These are phyloP conservation scores for Leccinum cinnamomeum DNA, from an alignment of 1,284 basidiomycete genomes.

Conservation along the genomic window DNA sequence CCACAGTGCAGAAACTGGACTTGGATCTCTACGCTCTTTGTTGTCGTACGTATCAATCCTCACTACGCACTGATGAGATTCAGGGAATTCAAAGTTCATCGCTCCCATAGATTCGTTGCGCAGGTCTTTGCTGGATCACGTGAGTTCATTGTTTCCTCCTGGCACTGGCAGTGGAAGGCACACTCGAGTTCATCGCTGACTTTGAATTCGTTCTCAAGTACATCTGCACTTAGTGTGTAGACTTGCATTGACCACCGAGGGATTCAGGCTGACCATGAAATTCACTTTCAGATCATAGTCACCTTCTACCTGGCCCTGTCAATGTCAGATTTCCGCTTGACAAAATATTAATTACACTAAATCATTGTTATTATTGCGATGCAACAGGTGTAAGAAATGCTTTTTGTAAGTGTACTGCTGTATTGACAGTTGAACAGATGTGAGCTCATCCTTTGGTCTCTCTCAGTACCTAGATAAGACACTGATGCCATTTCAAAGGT, in stretches of 20 bases:
- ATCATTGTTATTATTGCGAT: neutral
- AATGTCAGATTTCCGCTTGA: neutral
- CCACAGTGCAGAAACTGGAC: conserved; percentile 18
- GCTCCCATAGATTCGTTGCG: conserved; percentile 18
- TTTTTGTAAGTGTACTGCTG: neutral
- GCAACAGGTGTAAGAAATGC: conserved; percentile 6
- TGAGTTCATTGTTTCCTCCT: neutral
- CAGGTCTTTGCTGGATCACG: conserved; percentile 16
- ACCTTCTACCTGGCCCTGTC: conserved; percentile 8
- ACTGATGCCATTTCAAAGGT: conserved; percentile 3
- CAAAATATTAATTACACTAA: neutral
- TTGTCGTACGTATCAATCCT: conserved; percentile 13
- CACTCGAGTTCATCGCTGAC: neutral
- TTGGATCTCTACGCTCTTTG: conserved; percentile 14
- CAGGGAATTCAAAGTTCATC: neutral
- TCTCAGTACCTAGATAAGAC: neutral
- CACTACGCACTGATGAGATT: too few species aligned
- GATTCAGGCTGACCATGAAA: neutral
- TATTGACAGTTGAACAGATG: conserved; percentile 8
- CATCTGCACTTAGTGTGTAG: conserved; percentile 3
- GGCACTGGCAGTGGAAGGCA: too few species aligned
- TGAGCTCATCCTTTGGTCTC: neutral
- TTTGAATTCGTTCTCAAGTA: neutral
- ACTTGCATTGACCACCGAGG: neutral
- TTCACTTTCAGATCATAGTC: conserved; percentile 1